Conservation (phyloP, 139 green algal species). For the Picochlorum sp. region DNA sequence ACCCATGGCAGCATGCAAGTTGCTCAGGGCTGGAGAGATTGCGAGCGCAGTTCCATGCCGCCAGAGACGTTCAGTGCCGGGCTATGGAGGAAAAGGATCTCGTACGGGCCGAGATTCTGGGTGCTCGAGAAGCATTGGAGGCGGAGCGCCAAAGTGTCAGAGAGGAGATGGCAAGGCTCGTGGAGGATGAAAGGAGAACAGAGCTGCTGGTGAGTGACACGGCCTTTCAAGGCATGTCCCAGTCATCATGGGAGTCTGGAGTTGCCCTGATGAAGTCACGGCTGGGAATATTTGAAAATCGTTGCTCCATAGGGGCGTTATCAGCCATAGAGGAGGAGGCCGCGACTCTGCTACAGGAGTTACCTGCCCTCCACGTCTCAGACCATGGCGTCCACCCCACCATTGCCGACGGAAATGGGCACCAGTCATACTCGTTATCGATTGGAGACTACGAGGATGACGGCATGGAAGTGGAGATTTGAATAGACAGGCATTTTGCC, state of each 20-base stretch:
- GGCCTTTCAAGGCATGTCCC: slow-evolving; percentile 1
- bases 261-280: not conserved
- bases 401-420: not conserved
- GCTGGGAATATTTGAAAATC: slow-evolving; percentile 3
- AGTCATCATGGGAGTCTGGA: slow-evolving; percentile 4
- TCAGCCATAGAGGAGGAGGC: not conserved
- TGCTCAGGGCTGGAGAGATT: slow-evolving; percentile 1
- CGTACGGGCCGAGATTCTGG: not conserved
- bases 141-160: not conserved
- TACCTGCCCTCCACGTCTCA: slow-evolving; percentile 1
- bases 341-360: not conserved
- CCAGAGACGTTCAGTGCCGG: not conserved
- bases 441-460: not conserved
- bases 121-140: not conserved
- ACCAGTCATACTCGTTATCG: slow-evolving; percentile 2
- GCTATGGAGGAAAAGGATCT: slow-evolving; percentile 1
- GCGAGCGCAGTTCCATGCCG: slow-evolving; percentile 1
- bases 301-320: slow-evolving; percentile 1
- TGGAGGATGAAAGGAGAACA: not conserved
- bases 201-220: not conserved
- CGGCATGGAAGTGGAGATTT: slow-evolving; percentile 4
- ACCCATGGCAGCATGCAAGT: slow-evolving; percentile 1
- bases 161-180: slow-evolving; percentile 1
- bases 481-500: not conserved
- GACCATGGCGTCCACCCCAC: slow-evolving; percentile 1